phyloP scores from a whole-genome alignment of 148 eudicot species.

The Amaranthus hypochondriacus region DNA sequence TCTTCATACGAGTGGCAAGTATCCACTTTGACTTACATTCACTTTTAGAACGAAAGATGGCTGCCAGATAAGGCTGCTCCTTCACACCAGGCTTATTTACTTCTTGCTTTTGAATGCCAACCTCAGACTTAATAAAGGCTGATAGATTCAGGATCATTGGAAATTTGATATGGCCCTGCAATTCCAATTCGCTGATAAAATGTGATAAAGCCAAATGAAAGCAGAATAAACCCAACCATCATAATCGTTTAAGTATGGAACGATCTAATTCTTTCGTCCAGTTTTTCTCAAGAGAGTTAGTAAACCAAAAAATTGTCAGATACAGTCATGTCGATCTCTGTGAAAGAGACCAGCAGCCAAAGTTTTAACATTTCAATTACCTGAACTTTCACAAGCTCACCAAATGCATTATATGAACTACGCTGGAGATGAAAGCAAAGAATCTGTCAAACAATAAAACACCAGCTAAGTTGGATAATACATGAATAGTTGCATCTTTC shows the following conservation, averaged over 20 bases:
- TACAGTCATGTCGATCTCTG: not conserved
- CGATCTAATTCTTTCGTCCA: not conserved
- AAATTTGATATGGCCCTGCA: conserved; percentile 72
- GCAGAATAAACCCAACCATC: not conserved
- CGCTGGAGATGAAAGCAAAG: conserved; percentile 87
- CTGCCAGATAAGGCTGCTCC: conserved; percentile 24
- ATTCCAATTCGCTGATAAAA: conserved; percentile 7
- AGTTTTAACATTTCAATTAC: conserved; percentile 29
- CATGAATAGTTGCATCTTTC: no score
- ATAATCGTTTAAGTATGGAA: not conserved
- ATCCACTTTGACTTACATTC: conserved; percentile 15
- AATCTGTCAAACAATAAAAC: conserved; percentile 42
- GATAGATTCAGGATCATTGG: conserved; percentile 60
- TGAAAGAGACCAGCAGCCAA: not conserved
- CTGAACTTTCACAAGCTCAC: conserved; percentile 68
- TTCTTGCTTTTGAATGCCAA: conserved; percentile 42
- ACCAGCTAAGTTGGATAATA: not conserved
- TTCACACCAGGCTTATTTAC: conserved; percentile 18
- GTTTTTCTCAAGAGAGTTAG: not conserved
- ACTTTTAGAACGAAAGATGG: conserved; percentile 20
- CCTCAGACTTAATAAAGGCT: conserved; percentile 45
- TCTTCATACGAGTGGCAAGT: not conserved
- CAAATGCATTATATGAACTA: conserved; percentile 59
- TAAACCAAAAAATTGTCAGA: not conserved
- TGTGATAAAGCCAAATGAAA: not conserved